Evolutionary conservation across 1,284 basidiomycete species (phyloP).

Genomic region (Thelephora terrestris): DNA sequence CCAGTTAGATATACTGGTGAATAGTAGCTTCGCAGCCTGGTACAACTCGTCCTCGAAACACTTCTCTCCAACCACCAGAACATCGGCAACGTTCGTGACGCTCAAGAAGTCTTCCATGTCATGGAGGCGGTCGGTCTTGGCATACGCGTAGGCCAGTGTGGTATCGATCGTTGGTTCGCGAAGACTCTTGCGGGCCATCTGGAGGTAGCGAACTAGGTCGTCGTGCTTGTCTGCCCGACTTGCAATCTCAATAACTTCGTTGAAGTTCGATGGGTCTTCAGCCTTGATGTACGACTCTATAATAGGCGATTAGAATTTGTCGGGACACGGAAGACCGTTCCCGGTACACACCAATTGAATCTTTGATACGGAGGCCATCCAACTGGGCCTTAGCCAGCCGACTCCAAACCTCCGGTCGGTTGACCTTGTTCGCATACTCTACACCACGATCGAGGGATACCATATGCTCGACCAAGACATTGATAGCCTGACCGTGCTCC

Average conservation of each 20-base stretch:
- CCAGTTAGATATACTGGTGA: conserved; percentile 98
- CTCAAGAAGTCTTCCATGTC: conserved; percentile 99
- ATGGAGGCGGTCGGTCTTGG: conserved; percentile 92
- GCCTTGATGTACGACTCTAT: conserved; percentile 98
- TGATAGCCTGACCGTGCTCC: conserved; percentile 91
- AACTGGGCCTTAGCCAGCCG: conserved; percentile 98
- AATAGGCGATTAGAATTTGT: conserved; percentile 1
- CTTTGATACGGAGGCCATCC: conserved; percentile 96
- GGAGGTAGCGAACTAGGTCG: conserved; percentile 93
- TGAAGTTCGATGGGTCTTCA: conserved; percentile 91
- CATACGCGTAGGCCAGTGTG: conserved; percentile 92
- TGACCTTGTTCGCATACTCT: conserved; percentile 95
- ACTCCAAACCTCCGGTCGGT: conserved; percentile 95
- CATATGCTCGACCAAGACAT: conserved; percentile 96
- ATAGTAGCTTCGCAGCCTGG: conserved; percentile 92
- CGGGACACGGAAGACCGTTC: not conserved
- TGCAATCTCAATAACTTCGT: conserved; percentile 95
- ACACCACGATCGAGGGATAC: conserved; percentile 96
- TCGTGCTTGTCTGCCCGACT: conserved; percentile 96
- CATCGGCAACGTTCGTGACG: conserved; percentile 98
- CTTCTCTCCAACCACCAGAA: conserved; percentile 95
- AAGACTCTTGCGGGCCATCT: conserved; percentile 98
- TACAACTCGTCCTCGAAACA: conserved; percentile 99
- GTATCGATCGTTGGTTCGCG: conserved; percentile 98
- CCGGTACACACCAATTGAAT: conserved; percentile 71